Percentiles rank a stretch among this genome's conserved stretches.
phyloP scores from a whole-genome alignment of 2,329 filamentous ascomycete species.

The Botryotinia calthae region DNA sequence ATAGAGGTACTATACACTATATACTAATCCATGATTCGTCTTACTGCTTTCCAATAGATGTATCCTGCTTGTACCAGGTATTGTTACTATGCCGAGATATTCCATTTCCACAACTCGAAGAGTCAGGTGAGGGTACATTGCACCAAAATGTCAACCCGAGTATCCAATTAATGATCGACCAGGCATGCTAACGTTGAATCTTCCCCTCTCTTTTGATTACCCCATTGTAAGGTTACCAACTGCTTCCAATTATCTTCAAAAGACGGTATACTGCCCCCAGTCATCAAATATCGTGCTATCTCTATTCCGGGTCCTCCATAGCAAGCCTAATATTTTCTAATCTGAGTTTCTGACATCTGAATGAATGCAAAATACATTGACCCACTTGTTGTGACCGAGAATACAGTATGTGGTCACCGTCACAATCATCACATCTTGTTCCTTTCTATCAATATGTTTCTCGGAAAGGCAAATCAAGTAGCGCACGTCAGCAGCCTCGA shows the following conservation, averaged over 20 bases:
- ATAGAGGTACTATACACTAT: constrained; percentile 14
- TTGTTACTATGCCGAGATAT: constrained; percentile 7
- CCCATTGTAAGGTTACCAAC: constrained; percentile 14
- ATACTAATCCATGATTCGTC: constrained; percentile 12
- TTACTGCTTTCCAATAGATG: constrained; percentile 10
- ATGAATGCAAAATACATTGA: not conserved
- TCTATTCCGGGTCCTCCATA: constrained; percentile 2
- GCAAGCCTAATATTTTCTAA: constrained; percentile 2
- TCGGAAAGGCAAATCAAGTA: not conserved
- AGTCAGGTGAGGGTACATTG: constrained; percentile 16
- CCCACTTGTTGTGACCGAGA: constrained; percentile 17
- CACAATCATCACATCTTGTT: constrained; percentile 17
- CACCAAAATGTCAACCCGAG: constrained; percentile 12
- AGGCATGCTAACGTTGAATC: constrained; percentile 11
- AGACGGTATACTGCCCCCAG: not conserved
- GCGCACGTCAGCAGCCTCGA: constrained; percentile 16
- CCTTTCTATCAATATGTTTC: constrained; percentile 2
- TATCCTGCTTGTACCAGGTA: constrained; percentile 7
- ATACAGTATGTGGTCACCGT: constrained; percentile 19
- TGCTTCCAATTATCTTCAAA: constrained; percentile 15
- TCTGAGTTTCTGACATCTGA: not conserved
- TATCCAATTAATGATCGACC: constrained; percentile 19
- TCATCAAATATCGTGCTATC: constrained; percentile 5
- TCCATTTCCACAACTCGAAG: constrained; percentile 1
- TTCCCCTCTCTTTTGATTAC: constrained; percentile 14